A percentile compares a stretch with the other conserved stretches of the same genome.
Conservation (phyloP, 768 basidiomycete species). For the Mycena rosella region DNA sequence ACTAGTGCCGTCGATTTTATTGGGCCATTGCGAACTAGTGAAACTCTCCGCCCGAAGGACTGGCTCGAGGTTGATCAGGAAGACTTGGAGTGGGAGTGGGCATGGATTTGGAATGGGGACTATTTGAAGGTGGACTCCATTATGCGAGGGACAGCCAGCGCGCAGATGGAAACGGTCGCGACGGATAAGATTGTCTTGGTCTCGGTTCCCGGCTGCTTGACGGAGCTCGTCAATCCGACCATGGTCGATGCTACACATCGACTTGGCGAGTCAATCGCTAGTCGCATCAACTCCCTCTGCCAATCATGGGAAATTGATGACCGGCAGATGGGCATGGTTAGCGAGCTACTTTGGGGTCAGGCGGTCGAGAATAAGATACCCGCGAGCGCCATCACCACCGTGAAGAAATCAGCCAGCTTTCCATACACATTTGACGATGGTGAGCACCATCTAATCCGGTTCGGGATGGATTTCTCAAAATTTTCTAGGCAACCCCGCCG, state of each 20-base stretch:
- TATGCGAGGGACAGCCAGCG: slow-evolving; percentile 17
- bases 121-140: slow-evolving; percentile 21
- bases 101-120: slow-evolving; percentile 29
- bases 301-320: slow-evolving; percentile 28
- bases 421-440: no score
- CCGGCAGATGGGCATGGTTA: not conserved
- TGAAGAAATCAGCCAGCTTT: no score
- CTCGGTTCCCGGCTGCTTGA: slow-evolving; percentile 16
- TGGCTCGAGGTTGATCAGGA: not conserved
- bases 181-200: slow-evolving; percentile 22
- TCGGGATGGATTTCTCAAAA: no score
- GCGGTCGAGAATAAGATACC: not conserved
- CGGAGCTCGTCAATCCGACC: slow-evolving; percentile 14
- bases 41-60: not conserved
- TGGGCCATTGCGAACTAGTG: not conserved
- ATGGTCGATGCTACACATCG: slow-evolving; percentile 13
- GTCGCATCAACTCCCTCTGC: slow-evolving; percentile 13
- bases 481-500: no score
- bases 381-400: no score
- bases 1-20: not conserved
- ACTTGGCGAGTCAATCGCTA: not conserved
- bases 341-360: slow-evolving; percentile 18
- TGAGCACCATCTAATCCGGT: no score
- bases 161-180: slow-evolving; percentile 20
- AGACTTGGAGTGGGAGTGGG: slow-evolving; percentile 5